Conservation (phyloP, 2,329 filamentous ascomycete genomes). For the Aspergillus awamori region DNA sequence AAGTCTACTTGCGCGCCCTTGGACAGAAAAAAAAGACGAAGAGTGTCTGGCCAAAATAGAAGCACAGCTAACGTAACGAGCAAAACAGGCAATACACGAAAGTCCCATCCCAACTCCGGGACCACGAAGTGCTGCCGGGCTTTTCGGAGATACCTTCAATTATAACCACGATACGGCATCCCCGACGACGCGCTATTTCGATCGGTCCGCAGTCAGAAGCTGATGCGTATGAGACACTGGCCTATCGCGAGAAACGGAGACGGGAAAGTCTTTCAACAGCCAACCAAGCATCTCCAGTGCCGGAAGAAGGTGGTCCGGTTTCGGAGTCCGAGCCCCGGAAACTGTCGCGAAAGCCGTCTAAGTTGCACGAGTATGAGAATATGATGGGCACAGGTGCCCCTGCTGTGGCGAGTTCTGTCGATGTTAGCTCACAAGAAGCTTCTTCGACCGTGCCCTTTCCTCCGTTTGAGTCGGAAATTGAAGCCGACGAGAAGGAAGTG, state of each 20-base stretch:
- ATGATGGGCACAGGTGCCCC: slow-evolving; percentile 71
- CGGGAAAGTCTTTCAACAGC: slow-evolving; percentile 60
- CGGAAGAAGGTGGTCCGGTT: slow-evolving; percentile 25
- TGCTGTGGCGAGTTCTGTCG: slow-evolving; percentile 36
- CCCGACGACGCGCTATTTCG: slow-evolving; percentile 77
- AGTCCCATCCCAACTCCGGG: slow-evolving; percentile 71
- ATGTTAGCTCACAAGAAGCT: slow-evolving; percentile 34
- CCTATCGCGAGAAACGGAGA: slow-evolving; percentile 76
- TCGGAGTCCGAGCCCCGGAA: slow-evolving; percentile 40
- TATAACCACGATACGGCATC: slow-evolving; percentile 78
- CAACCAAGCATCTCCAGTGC: slow-evolving; percentile 28
- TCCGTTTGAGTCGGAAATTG: slow-evolving; percentile 39
- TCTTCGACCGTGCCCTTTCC: slow-evolving; percentile 30
- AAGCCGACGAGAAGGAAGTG: slow-evolving; percentile 70
- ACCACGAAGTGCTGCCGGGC: slow-evolving; percentile 87
- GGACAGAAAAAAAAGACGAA: background rate
- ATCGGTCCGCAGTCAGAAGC: slow-evolving; percentile 94
- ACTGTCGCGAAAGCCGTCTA: slow-evolving; percentile 49
- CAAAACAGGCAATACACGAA: slow-evolving; percentile 70
- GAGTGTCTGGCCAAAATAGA: too few relatives aligned
- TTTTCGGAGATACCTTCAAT: slow-evolving; percentile 85
- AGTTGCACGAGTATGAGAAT: slow-evolving; percentile 67
- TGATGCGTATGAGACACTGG: slow-evolving; percentile 92
- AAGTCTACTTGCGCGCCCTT: slow-evolving; percentile 29
- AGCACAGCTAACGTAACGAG: background rate